phyloP scores from a whole-genome alignment of 1,284 basidiomycete genomes.

The Pseudozyma hubeiensis region DNA sequence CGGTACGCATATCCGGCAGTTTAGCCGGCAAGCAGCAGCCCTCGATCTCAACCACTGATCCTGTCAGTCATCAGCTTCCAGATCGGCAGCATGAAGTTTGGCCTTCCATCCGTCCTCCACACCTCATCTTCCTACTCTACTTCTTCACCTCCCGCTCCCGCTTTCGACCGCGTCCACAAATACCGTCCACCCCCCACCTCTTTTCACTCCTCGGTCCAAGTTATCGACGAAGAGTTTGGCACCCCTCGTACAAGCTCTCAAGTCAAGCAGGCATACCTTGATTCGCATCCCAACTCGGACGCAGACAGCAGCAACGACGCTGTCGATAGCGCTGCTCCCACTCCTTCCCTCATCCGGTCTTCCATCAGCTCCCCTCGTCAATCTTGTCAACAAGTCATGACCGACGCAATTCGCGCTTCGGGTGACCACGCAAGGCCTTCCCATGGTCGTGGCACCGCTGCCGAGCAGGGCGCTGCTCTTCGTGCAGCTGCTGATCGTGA shows the following conservation, averaged over 20 bases:
- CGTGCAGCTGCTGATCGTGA: constrained; percentile 41
- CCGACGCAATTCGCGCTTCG: constrained; percentile 12
- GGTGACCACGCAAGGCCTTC: constrained; percentile 11
- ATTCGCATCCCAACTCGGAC: constrained; percentile 42
- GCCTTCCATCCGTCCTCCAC: constrained; percentile 14
- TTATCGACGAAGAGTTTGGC: constrained; percentile 43
- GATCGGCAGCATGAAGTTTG: constrained; percentile 18
- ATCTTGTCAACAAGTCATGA: constrained; percentile 13
- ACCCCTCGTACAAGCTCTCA: constrained; percentile 40
- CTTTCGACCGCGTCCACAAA: constrained; percentile 48
- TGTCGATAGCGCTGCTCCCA: constrained; percentile 12
- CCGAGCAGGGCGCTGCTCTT: constrained; percentile 52
- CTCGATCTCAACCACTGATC: not conserved
- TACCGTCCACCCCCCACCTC: constrained; percentile 49
- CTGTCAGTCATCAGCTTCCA: not conserved
- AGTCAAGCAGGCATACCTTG: constrained; percentile 52
- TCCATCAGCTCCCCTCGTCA: constrained; percentile 19
- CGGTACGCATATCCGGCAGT: no score
- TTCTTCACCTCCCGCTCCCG: constrained; percentile 20
- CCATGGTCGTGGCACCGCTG: constrained; percentile 49
- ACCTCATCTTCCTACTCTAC: constrained; percentile 9
- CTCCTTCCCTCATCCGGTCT: constrained; percentile 35
- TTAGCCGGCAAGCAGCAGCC: not conserved
- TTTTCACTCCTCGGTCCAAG: constrained; percentile 44
- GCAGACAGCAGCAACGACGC: constrained; percentile 13